Percentiles rank a stretch among this genome's conserved stretches.
phyloP scores from a whole-genome alignment of 306 rosid genomes.

The Mucuna pruriens region DNA sequence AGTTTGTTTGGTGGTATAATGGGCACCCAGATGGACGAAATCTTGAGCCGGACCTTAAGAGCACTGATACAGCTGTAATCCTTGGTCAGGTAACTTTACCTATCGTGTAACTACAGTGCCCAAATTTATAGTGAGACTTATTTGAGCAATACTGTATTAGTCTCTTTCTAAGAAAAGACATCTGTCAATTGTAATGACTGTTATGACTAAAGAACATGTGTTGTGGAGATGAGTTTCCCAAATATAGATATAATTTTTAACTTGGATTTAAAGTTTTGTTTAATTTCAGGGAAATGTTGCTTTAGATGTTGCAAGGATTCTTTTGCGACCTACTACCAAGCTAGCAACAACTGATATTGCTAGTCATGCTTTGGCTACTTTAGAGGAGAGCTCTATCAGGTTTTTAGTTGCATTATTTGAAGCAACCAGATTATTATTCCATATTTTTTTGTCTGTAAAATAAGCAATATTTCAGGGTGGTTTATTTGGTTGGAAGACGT shows the following conservation, averaged over 20 bases:
- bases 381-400: constrained; percentile 86
- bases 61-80: constrained; percentile 82
- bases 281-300: constrained; percentile 94
- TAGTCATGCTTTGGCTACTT: constrained; percentile 75
- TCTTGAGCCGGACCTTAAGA: constrained; percentile 77
- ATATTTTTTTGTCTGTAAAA: constrained; percentile 28
- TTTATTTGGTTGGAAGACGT: constrained; percentile 94
- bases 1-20: constrained; percentile 99
- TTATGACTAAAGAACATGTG: not conserved
- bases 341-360: constrained; percentile 88
- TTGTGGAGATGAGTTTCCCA: not conserved
- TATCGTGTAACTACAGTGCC: constrained; percentile 2
- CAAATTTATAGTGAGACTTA: not conserved
- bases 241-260: constrained; percentile 1
- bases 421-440: not conserved
- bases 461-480: constrained; percentile 61
- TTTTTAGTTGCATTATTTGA: constrained; percentile 40
- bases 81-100: constrained; percentile 82
- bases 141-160: constrained; percentile 3
- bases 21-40: constrained; percentile 88
- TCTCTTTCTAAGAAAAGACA: constrained; percentile 6
- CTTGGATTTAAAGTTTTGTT: constrained; percentile 21
- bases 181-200: not conserved
- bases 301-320: constrained; percentile 89
- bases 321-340: constrained; percentile 72